These are phyloP conservation scores for Hypoxylon sp. DNA, from an alignment of 2,329 filamentous ascomycete genomes.

Conservation along the genomic window DNA sequence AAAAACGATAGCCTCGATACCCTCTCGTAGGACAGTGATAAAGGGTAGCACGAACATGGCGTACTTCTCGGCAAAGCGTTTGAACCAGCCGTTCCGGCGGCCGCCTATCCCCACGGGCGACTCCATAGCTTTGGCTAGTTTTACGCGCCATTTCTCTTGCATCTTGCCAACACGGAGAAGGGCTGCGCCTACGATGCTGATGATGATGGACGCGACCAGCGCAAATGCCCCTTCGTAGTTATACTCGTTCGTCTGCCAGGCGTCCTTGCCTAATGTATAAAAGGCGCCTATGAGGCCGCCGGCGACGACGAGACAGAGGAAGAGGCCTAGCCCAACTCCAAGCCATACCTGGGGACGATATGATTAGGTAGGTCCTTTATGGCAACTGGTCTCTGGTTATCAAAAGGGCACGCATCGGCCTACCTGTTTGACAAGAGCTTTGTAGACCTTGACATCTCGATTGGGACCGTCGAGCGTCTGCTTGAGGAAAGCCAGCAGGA, in stretches of 20 bases:
- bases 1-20: conserved; percentile 86
- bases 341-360: conserved; percentile 66
- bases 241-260: conserved; percentile 73
- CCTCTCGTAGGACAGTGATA: conserved; percentile 85
- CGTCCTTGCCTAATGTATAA: conserved; percentile 72
- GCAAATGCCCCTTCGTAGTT: conserved; percentile 84
- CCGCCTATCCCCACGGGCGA: conserved; percentile 55
- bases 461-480: conserved; percentile 74
- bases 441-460: conserved; percentile 69
- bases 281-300: conserved; percentile 75
- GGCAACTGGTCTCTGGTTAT: not conserved
- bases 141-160: conserved; percentile 86
- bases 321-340: conserved; percentile 67
- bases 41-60: conserved; percentile 88
- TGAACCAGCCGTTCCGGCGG: conserved; percentile 55
- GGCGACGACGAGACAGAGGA: conserved; percentile 71
- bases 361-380: conserved; percentile 6
- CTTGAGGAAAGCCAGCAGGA: conserved; percentile 86
- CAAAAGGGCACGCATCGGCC: conserved; percentile 13
- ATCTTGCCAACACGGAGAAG: conserved; percentile 83
- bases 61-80: conserved; percentile 76
- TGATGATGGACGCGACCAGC: conserved; percentile 78
- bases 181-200: conserved; percentile 80
- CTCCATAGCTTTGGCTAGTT: conserved; percentile 76
- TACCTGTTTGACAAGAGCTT: conserved; percentile 71